These are phyloP conservation scores for Zygotorulaspora chibaensis DNA, from an alignment of 805 yeast species.

Conservation along the genomic window DNA sequence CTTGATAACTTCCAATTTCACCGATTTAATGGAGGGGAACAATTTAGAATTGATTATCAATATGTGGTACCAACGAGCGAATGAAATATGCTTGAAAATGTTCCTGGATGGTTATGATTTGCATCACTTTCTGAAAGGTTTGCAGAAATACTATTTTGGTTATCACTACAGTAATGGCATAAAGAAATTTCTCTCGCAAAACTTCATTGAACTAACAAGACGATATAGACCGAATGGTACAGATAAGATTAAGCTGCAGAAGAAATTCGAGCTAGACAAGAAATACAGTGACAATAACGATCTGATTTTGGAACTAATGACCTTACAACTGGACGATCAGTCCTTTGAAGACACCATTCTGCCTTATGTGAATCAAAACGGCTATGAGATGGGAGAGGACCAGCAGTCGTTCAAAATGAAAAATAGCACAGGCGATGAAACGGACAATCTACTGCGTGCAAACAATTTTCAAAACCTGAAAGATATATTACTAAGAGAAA, in stretches of 20 bases:
- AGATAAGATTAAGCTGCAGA: slow-evolving; percentile 29
- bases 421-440: slow-evolving; percentile 5
- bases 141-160: slow-evolving; percentile 55
- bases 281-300: slow-evolving; percentile 12
- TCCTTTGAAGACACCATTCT: slow-evolving; percentile 21
- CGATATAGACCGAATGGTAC: slow-evolving; percentile 21
- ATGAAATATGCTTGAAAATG: slow-evolving; percentile 51
- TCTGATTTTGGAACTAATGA: slow-evolving; percentile 29
- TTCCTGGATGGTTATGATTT: slow-evolving; percentile 60
- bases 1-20: slow-evolving; percentile 21
- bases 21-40: slow-evolving; percentile 31
- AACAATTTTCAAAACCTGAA: slow-evolving; percentile 43
- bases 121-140: slow-evolving; percentile 40
- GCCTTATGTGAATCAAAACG: slow-evolving; percentile 41
- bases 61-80: slow-evolving; percentile 64
- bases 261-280: slow-evolving; percentile 26
- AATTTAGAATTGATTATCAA: slow-evolving; percentile 54
- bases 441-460: slow-evolving; percentile 39
- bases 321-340: slow-evolving; percentile 39
- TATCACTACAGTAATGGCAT: slow-evolving; percentile 28
- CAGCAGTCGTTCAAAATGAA: slow-evolving; percentile 15
- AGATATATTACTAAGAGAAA: slow-evolving; percentile 41
- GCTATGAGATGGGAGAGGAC: slow-evolving; percentile 52
- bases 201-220: slow-evolving; percentile 28
- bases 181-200: slow-evolving; percentile 20